Base-by-base conservation (phyloP, 352 stramenopile species). In the Phytophthora pisi region DNA sequence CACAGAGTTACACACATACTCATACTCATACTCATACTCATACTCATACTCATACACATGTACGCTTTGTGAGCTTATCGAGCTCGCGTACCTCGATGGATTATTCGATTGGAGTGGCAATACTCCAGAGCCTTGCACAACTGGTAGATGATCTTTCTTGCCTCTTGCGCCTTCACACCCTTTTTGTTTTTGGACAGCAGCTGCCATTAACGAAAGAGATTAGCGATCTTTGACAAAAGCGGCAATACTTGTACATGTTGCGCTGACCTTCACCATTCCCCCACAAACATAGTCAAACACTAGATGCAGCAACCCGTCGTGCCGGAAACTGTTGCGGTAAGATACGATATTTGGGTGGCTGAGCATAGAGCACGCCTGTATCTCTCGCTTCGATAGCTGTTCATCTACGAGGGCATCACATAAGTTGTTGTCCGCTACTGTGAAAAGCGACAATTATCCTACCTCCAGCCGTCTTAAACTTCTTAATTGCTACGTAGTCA, bases 331-430 rank as follows among this genome's bases (percentile, higher is more conserved):
- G 65, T 91, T 76, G 49, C 87, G 87, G 60, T 92, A 93, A 1
- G 80, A 87, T n/a, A 95, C 85, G 54, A 95, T 95, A 50, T 87
- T 81, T 30, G 83, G 76, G 30, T 95, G 87, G 43, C 69, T 93
- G 11, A 95, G 79, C 84, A 93, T 95, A 16, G 87, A 92, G 51
- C 84, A 93, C 23, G 82, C 84, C 56, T 93, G 87, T 56, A 95
- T 84, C 68, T 95, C 87, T 24, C 87, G 82, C 70, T 88, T 91
- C 0, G 85, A 92, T 26, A 93, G 60, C 51, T 89, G 78, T 38
- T 95, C 85, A 64, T 92, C 86, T 91, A 43, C 11, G 30, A 38
- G 6, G 64, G 0, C 18, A 53, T 18, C 23, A 51, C 1, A 59
- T 56, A 59, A 9, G 42, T 34, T 18, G 36, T 8, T 47, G 16